A percentile compares a stretch with the other conserved stretches of the same genome.
These are phyloP conservation scores for Xylaria sp. DNA, from an alignment of 2,329 filamentous ascomycete genomes.

Conservation along the genomic window DNA sequence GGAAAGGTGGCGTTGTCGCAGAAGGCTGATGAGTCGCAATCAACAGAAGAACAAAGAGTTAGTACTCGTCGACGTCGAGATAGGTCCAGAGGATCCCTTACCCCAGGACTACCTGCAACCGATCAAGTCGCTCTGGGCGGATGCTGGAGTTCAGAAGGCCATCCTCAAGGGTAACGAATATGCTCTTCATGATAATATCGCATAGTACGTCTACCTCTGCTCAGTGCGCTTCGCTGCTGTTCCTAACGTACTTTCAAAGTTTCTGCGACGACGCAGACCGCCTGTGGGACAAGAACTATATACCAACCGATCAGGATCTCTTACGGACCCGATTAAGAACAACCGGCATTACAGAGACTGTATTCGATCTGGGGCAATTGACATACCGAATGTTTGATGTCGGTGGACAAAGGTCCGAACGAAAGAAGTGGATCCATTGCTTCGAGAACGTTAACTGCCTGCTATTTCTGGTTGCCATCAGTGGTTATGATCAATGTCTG, in stretches of 20 bases:
- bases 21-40: constrained; percentile 33
- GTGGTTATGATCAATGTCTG: constrained; percentile 94
- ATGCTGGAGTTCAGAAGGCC: constrained; percentile 85
- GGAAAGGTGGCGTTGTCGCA: constrained; percentile 16
- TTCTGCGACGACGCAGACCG: constrained; percentile 85
- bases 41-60: constrained; percentile 79
- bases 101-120: constrained; percentile 81
- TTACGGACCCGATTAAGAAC: constrained; percentile 89
- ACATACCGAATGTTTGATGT: constrained; percentile 98
- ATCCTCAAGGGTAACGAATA: constrained; percentile 96
- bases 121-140: constrained; percentile 85
- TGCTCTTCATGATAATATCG: constrained; percentile 92
- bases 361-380: constrained; percentile 90
- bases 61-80: constrained; percentile 82
- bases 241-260: constrained; percentile 59
- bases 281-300: constrained; percentile 79
- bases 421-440: constrained; percentile 98
- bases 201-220: constrained; percentile 80
- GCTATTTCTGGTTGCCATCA: constrained; percentile 93
- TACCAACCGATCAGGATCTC: constrained; percentile 94
- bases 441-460: constrained; percentile 95
- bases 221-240: constrained; percentile 10
- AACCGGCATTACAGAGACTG: constrained; percentile 94
- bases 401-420: constrained; percentile 89
- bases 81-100: constrained; percentile 83